These are phyloP conservation scores for Colletotrichum sublineola DNA, from an alignment of 2,329 filamentous ascomycete genomes.

Conservation along the genomic window DNA sequence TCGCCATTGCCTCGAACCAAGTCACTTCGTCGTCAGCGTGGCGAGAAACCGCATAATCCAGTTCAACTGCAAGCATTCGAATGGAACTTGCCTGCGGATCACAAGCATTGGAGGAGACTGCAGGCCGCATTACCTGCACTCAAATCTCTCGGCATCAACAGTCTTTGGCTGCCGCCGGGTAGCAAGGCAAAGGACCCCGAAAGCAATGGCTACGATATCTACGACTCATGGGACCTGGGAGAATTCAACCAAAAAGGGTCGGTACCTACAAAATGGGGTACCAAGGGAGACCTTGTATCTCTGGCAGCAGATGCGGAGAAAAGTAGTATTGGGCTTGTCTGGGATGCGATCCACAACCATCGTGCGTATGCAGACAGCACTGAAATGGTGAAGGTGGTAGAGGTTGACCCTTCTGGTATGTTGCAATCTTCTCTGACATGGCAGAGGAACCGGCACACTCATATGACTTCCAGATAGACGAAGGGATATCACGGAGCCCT, in stretches of 20 bases:
- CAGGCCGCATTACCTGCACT: slow-evolving; percentile 16
- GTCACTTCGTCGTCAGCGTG: slow-evolving; percentile 17
- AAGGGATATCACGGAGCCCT: slow-evolving; percentile 32
- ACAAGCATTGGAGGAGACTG: slow-evolving; percentile 32
- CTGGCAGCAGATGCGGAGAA: slow-evolving; percentile 31
- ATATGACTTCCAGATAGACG: slow-evolving; percentile 25
- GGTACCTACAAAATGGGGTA: slow-evolving; percentile 40
- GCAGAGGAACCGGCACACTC: not conserved
- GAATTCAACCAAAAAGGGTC: slow-evolving; percentile 41
- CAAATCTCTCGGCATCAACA: slow-evolving; percentile 26
- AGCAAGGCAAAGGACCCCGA: slow-evolving; percentile 39
- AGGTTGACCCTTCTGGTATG: slow-evolving; percentile 33
- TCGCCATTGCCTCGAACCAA: slow-evolving; percentile 12
- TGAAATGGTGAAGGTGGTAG: slow-evolving; percentile 37
- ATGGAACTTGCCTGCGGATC: slow-evolving; percentile 37
- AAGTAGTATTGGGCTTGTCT: slow-evolving; percentile 28
- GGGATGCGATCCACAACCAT: slow-evolving; percentile 40
- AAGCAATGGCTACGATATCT: slow-evolving; percentile 40
- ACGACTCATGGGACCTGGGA: slow-evolving; percentile 38
- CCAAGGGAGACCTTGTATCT: slow-evolving; percentile 24
- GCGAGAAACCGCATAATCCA: slow-evolving; percentile 28
- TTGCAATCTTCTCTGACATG: not conserved
- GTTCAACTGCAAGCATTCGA: slow-evolving; percentile 38
- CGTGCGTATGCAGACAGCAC: slow-evolving; percentile 38
- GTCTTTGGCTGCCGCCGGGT: slow-evolving; percentile 36